These are phyloP conservation scores for Cucumis cinereus DNA, from an alignment of 306 rosid species.

Conservation along the genomic window DNA sequence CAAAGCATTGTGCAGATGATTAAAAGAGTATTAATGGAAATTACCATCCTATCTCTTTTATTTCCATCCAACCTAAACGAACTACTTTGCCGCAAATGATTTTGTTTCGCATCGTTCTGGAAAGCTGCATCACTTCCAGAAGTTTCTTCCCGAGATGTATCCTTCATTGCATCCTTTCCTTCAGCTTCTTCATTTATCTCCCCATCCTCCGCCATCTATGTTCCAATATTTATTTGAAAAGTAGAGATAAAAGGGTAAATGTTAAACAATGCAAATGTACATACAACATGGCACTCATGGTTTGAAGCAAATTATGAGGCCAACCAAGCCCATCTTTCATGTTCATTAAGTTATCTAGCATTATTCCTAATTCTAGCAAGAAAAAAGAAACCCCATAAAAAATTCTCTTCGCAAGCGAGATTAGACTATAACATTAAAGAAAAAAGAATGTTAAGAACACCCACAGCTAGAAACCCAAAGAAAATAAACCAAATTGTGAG, in stretches of 20 bases:
- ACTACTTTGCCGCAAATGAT: constrained; percentile 34
- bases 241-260: not conserved
- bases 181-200: constrained; percentile 46
- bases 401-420: not conserved
- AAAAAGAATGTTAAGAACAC: not conserved
- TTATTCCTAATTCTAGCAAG: not conserved
- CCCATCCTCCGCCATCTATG: constrained; percentile 74
- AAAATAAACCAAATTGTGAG: not conserved
- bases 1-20: constrained; percentile 6
- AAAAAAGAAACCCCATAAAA: not conserved
- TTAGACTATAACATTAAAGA: not conserved
- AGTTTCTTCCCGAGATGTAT: constrained; percentile 16
- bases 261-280: not conserved
- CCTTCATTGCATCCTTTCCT: constrained; percentile 33
- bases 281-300: not conserved
- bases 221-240: not conserved
- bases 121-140: constrained; percentile 14
- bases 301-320: not conserved
- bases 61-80: constrained; percentile 45
- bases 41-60: constrained; percentile 45
- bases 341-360: not conserved
- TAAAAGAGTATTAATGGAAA: not conserved
- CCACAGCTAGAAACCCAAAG: not conserved
- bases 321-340: not conserved
- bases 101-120: constrained; percentile 28